Base-by-base conservation (phyloP, 352 stramenopile species). In the Pythium brachiatum region DNA sequence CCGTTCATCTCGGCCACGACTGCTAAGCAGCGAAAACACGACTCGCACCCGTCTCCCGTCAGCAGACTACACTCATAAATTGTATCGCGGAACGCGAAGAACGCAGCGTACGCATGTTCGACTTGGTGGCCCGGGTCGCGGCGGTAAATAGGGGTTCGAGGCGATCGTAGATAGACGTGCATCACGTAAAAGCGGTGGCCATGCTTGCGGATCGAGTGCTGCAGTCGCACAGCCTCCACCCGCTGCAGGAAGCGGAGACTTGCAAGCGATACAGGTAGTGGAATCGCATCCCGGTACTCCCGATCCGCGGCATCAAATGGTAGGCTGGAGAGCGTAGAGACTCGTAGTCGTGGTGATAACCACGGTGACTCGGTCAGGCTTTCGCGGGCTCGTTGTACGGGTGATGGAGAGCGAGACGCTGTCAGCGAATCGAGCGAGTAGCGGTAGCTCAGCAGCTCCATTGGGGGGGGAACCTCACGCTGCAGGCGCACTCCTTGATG, bases 171-270 rank as follows among this genome's bases (percentile, higher is more conserved):
- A 16, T 62, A 54, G 9, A 62, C 43, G 29, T 62, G 43, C 11
- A 62, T 16, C 2, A 62, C 32, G 43, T 62, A 62, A 29, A 38
- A 55, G 23, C 55, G 55, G 16, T 55, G 55, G 32, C 32, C 43
- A n/a, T 55, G 41, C 43, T 62, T 53, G 18, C 55, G 55, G 21
- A 48, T 47, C 43, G 55, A 62, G 12, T 62, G 43, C 29, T 62
- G 36, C 9, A 54, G 12, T 20, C 55, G 55, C 16, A 62, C 55
- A n/a, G 55, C 55, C 29, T 62, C 55, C 6, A 62, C 46, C 12
- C 43, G 55, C 18, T 21, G 7, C n/a, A 62, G 21, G 0, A n/a
- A 13, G 12, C 18, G 29, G 7, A 27, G 23, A 25, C 50, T 26
- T 1, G 20, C 41, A 4, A 39, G 23, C 7, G 16, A 43, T 4